phyloP scores from a whole-genome alignment of 305 asterid genomes.

The Fraxinus velutina region DNA sequence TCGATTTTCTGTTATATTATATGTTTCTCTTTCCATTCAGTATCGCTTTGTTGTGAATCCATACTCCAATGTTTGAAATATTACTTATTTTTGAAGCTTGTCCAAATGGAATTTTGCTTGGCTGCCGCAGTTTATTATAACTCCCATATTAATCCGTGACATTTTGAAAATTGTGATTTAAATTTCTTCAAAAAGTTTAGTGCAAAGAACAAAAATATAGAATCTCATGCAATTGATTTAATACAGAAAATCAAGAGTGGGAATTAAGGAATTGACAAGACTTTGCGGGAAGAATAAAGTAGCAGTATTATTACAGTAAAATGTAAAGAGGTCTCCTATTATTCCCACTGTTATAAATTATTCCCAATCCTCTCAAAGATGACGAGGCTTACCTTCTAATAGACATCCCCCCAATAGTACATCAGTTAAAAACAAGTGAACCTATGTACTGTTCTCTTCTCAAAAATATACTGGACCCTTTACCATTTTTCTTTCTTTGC shows the following conservation, averaged over 20 bases:
- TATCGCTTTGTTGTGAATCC: not conserved
- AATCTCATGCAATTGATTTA: not conserved
- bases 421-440: conserved; percentile 26
- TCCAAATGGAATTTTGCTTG: not conserved
- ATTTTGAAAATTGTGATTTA: not conserved
- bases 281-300: conserved; percentile 8
- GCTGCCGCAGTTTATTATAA: not conserved
- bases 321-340: conserved; percentile 27
- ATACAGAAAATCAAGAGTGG: not conserved
- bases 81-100: not conserved
- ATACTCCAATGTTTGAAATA: not conserved
- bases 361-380: conserved; percentile 25
- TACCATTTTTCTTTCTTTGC: conserved; percentile 49
- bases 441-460: conserved; percentile 31
- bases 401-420: conserved; percentile 60
- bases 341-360: conserved; percentile 31
- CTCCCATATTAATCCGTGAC: not conserved
- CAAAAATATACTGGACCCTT: conserved; percentile 32
- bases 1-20: not conserved
- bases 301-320: conserved; percentile 28
- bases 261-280: not conserved
- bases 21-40: conserved; percentile 14
- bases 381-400: conserved; percentile 35
- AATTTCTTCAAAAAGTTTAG: not conserved
- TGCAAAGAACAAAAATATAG: not conserved